Evolutionary conservation across 2,329 filamentous ascomycete genomes (phyloP).

Genomic region (Aspergillus hiratsukae): DNA sequence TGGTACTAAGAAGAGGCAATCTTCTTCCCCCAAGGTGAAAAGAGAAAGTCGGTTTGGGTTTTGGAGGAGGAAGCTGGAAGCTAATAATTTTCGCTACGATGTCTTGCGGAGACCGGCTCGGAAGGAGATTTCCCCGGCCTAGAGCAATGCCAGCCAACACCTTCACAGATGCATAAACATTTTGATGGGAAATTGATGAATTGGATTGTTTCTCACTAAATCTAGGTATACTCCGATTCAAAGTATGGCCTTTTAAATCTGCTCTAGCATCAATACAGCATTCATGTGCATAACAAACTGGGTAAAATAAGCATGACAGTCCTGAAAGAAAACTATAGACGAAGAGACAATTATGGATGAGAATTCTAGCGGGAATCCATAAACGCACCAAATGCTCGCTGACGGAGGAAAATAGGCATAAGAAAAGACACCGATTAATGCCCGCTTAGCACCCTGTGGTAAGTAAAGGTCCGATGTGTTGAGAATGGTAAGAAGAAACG

Average conservation of each 20-base stretch:
- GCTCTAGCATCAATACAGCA: conserved; percentile 25
- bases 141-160: neutral
- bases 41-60: conserved; percentile 7
- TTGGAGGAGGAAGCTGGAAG: neutral
- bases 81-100: neutral
- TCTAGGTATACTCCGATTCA: conserved; percentile 15
- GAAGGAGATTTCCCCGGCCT: conserved; percentile 3
- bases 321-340: neutral
- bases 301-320: conserved; percentile 3
- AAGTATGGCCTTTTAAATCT: conserved; percentile 23
- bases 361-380: conserved; percentile 12
- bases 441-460: conserved; percentile 27
- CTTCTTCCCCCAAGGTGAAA: neutral
- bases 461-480: conserved; percentile 16
- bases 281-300: conserved; percentile 21
- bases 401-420: conserved; percentile 14
- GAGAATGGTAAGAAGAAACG: conserved; percentile 5
- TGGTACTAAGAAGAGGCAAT: conserved; percentile 1
- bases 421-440: conserved; percentile 24
- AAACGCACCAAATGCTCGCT: conserved; percentile 34
- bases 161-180: neutral
- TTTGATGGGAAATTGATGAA: neutral
- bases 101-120: conserved; percentile 3
- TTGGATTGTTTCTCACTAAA: conserved; percentile 5
- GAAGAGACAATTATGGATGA: conserved; percentile 3